Base-by-base conservation (phyloP, 345 rosid genomes). In the Populus pruinosa region DNA sequence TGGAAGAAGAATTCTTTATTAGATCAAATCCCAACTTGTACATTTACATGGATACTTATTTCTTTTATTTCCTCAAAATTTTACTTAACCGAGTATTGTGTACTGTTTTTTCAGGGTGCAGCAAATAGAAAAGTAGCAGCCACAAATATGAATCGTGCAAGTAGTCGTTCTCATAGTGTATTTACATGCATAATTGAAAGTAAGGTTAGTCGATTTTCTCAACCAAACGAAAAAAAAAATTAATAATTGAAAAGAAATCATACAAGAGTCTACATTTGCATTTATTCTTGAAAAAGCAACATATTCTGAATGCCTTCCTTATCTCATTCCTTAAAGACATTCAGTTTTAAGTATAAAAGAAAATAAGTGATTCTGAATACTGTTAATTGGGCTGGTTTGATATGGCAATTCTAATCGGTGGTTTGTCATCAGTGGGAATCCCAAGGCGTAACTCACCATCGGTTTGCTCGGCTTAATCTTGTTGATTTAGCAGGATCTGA, bases 401-500 rank as follows among this genome's bases (percentile, higher is more conserved):
- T n/a, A 55, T 53, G 14, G 41, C 71, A 47, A 27, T 76, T 72
- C 21, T 81, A 59, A 83, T 49, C 66, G 79, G 64, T 7, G 49
- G 35, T 80, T 74, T 53, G 70, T 68, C 83, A 36, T 76, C 63
- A 96, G 99, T 96, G 98, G 98, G 97, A 94, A 84, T 89, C 94
- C 67, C 99, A 94, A 87, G 98, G 98, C 62, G 92, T 94, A 75
- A 92, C 85, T 72, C 98, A 96, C 83, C 99, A 92, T 77, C 94
- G 99, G 56, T 96, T 92, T 91, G 93, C 99, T 75, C 87, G 92
- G 73, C 98, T 96, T 73, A 94, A 96, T 83, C 97, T 96, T 62
- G 99, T 96, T 75, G 99, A 96, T 83, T 85, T 96, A 84, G 98
- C 99, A 69, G 99, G 99, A 74, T 96, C 99, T 49, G 99, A 96